phyloP scores from a whole-genome alignment of 179 eudicot species.

The Pouteria campechiana region DNA sequence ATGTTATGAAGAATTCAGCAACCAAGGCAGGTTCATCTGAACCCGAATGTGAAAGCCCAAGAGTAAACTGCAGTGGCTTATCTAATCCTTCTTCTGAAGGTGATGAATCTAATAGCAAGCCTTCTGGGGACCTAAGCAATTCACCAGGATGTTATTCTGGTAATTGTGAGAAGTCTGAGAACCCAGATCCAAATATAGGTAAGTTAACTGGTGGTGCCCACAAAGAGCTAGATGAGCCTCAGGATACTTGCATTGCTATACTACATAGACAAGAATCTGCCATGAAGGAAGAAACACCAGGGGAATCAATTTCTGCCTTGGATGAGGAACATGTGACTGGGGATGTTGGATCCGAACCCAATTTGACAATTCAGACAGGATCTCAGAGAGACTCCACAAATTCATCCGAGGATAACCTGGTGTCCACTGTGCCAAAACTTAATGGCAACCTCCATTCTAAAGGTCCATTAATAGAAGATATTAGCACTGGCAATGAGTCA shows the following conservation, averaged over 20 bases:
- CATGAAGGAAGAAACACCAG: slow-evolving; percentile 8
- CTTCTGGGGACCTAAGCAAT: no score
- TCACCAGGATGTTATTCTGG: no score
- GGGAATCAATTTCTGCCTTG: slow-evolving; percentile 14
- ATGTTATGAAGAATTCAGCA: background rate
- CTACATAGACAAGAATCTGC: no score
- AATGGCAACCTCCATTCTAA: slow-evolving; percentile 12
- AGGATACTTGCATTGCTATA: no score
- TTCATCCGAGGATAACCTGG: no score
- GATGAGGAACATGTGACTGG: slow-evolving; percentile 22
- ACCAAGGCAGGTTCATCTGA: background rate
- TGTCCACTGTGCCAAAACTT: slow-evolving; percentile 7
- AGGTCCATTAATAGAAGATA: slow-evolving; percentile 18
- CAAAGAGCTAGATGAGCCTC: no score
- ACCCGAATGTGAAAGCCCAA: slow-evolving; percentile 29
- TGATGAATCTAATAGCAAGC: slow-evolving; percentile 59
- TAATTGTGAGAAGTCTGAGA: no score
- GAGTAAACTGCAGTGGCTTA: slow-evolving; percentile 55
- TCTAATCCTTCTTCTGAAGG: slow-evolving; percentile 66
- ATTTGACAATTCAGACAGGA: no score
- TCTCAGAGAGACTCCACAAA: no score
- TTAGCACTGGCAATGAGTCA: slow-evolving; percentile 25
- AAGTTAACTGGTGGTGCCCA: no score
- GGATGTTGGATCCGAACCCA: slow-evolving; percentile 8
- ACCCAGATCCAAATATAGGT: no score